Evolutionary conservation across 495 filamentous ascomycete genomes (phyloP).

Genomic region (Penicillium manginii): DNA sequence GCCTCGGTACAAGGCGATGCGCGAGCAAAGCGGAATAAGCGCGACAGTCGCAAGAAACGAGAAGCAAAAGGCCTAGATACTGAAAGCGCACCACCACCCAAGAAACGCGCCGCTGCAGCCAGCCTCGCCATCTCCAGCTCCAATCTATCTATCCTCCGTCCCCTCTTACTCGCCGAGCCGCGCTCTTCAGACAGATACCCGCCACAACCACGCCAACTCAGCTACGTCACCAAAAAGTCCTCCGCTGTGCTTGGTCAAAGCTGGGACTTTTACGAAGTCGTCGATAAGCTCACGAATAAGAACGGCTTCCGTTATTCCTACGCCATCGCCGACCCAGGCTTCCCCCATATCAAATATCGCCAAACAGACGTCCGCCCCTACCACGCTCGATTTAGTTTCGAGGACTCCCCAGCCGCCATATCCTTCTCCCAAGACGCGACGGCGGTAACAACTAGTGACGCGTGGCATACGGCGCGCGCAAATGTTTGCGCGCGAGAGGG

Average conservation of each 20-base stretch:
- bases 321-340: slow-evolving; percentile 84
- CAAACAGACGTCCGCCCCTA: slow-evolving; percentile 85
- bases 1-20: slow-evolving; percentile 39
- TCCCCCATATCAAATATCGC: slow-evolving; percentile 85
- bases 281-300: slow-evolving; percentile 80
- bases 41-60: slow-evolving; percentile 68
- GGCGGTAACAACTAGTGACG: slow-evolving; percentile 47
- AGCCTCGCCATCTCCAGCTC: slow-evolving; percentile 38
- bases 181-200: slow-evolving; percentile 42
- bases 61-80: slow-evolving; percentile 66
- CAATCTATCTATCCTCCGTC: slow-evolving; percentile 37
- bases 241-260: slow-evolving; percentile 39
- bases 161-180: slow-evolving; percentile 40
- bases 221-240: slow-evolving; percentile 39
- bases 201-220: slow-evolving; percentile 48
- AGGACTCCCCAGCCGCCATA: slow-evolving; percentile 80
- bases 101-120: slow-evolving; percentile 39
- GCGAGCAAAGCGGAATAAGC: slow-evolving; percentile 51
- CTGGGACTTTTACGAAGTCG: slow-evolving; percentile 51
- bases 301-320: slow-evolving; percentile 89
- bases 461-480: slow-evolving; percentile 62
- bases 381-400: slow-evolving; percentile 81
- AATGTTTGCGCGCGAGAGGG: slow-evolving; percentile 94
- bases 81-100: slow-evolving; percentile 40
- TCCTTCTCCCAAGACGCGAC: slow-evolving; percentile 46